Base-by-base conservation (phyloP, 2,329 filamentous ascomycete species). In the Trichoderma sp. region DNA sequence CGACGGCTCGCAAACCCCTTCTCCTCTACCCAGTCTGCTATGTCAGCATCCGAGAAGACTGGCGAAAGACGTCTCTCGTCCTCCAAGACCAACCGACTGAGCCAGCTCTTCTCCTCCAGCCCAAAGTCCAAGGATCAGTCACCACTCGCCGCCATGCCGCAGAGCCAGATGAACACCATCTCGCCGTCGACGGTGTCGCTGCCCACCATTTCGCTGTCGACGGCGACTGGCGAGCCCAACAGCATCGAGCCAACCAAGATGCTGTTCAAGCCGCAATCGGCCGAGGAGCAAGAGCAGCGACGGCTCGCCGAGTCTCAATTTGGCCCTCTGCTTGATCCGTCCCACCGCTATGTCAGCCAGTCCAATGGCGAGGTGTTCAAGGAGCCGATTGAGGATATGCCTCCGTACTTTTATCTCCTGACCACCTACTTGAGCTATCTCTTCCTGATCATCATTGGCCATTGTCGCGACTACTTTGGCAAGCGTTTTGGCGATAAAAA, bases 401-500 rank as follows among this genome's bases (percentile, higher is more conserved):
- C 96, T 52, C 93, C 95, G 21, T 98, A 97, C 83, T 98, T 94
- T 85, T 97, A 92, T 82, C 89, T 99, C 76, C 87, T 99, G 74
- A 98, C 96, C 43, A 99, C 96, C 76, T 99, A 99, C 84, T 93
- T 99, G 81, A 97, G 94, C 82, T 99, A 99, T 81, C 87, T 99
- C 72, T 90, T 98, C 74, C 87, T 99, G 75, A 98, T 99, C 78
- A 89, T 96, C 73, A 94, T 97, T 72, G 96, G 96, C 68, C 96
- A 99, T 78, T 89, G 97, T 70, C 90, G 95, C 78, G 96, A 99
- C 79, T 98, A 97, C 82, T 98, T 99, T 78, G 95, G 96, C 79
- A 97, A 98, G 85, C 89, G 92, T 71, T 97, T 99, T 82, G 91
- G 91, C 77, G 89, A 94, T 79, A 89, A 92, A 77, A 91, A 93